phyloP scores from a whole-genome alignment of 2,329 filamentous ascomycete species.

The Diplodia mutila region DNA sequence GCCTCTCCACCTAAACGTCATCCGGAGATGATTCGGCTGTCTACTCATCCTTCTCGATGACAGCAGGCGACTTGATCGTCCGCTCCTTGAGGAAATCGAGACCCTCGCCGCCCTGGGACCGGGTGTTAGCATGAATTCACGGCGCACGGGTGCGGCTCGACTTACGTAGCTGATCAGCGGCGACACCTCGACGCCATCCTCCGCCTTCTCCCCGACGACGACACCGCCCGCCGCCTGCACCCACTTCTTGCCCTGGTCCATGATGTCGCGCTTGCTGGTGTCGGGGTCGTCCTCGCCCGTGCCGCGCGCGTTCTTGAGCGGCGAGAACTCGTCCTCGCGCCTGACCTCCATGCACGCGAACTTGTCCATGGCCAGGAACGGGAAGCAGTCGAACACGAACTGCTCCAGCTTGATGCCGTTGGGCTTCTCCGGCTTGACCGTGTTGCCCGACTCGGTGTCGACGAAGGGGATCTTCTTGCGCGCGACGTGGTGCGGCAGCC shows the following conservation, averaged over 20 bases:
- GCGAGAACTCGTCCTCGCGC: constrained; percentile 97
- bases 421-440: constrained; percentile 87
- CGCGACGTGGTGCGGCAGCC: constrained; percentile 92
- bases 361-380: constrained; percentile 79
- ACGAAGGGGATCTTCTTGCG: constrained; percentile 96
- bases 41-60: constrained; percentile 63
- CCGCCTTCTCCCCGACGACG: constrained; percentile 66
- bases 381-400: constrained; percentile 99
- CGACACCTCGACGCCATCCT: constrained; percentile 82
- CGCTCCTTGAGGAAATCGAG: constrained; percentile 63
- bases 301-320: constrained; percentile 80
- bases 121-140: constrained; percentile 23
- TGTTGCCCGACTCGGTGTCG: constrained; percentile 74
- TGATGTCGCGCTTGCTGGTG: constrained; percentile 88
- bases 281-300: constrained; percentile 92
- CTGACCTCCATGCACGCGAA: constrained; percentile 96
- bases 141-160: constrained; percentile 36
- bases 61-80: constrained; percentile 65
- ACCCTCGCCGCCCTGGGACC: constrained; percentile 62
- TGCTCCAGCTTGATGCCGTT: constrained; percentile 99
- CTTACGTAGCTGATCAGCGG: constrained; percentile 94
- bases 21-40: constrained; percentile 18
- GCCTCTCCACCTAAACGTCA: constrained; percentile 11
- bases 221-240: constrained; percentile 75
- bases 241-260: constrained; percentile 89